These are phyloP conservation scores for Articulospora tetracladia DNA, from an alignment of 495 filamentous ascomycete genomes.

Conservation along the genomic window DNA sequence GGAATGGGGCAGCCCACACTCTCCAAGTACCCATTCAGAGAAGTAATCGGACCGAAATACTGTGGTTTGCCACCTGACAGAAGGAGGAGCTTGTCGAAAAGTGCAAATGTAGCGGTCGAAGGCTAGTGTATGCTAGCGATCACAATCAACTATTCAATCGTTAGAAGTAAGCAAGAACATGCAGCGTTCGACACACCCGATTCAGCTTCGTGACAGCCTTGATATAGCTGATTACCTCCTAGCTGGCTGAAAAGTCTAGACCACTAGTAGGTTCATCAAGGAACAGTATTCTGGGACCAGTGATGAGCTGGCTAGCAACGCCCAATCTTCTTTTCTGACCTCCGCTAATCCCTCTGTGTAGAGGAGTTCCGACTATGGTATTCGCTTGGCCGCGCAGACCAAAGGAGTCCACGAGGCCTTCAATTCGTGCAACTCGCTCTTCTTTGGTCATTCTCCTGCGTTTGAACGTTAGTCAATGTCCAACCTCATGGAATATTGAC, in stretches of 20 bases:
- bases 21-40: slow-evolving; percentile 52
- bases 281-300: slow-evolving; percentile 72
- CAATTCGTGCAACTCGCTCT: slow-evolving; percentile 50
- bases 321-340: slow-evolving; percentile 73
- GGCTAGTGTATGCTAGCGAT: slow-evolving; percentile 94
- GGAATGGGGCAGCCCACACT: slow-evolving; percentile 55
- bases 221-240: slow-evolving; percentile 60
- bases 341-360: slow-evolving; percentile 70
- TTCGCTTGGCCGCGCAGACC: slow-evolving; percentile 58
- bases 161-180: too few relatives aligned
- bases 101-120: slow-evolving; percentile 75
- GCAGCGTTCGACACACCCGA: too few relatives aligned
- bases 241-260: slow-evolving; percentile 71
- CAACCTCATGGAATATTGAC: neutral
- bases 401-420: slow-evolving; percentile 52
- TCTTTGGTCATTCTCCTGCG: slow-evolving; percentile 33
- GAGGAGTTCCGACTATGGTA: slow-evolving; percentile 68
- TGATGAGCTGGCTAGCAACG: slow-evolving; percentile 72
- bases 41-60: slow-evolving; percentile 56
- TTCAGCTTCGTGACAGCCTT: slow-evolving; percentile 56
- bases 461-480: slow-evolving; percentile 33
- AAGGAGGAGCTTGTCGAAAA: slow-evolving; percentile 64
- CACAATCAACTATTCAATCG: slow-evolving; percentile 70
- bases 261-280: slow-evolving; percentile 87
- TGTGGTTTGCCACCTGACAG: slow-evolving; percentile 63